These are phyloP conservation scores for Bacidia rubella DNA, from an alignment of 495 filamentous ascomycete genomes.

Conservation along the genomic window DNA sequence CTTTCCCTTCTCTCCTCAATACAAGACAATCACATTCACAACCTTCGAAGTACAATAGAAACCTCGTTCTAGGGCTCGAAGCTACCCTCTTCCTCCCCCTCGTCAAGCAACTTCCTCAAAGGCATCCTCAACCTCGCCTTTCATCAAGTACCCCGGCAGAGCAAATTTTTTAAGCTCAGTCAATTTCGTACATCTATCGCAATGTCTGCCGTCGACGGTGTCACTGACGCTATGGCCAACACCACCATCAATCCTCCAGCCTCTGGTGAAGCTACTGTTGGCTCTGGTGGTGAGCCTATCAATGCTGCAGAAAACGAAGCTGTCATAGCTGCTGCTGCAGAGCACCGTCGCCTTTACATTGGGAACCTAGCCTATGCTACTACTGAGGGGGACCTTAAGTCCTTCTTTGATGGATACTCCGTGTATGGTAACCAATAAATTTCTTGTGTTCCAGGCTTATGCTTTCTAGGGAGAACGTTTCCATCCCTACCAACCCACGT, in stretches of 20 bases:
- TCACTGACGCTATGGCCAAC: conserved; percentile 36
- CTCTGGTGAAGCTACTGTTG: conserved; percentile 49
- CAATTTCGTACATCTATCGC: conserved; percentile 34
- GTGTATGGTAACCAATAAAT: conserved; percentile 56
- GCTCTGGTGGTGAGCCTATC: conserved; percentile 57
- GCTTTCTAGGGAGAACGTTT: conserved; percentile 74
- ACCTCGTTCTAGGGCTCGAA: conserved; percentile 69
- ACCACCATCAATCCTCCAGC: conserved; percentile 40
- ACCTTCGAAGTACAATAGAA: background rate
- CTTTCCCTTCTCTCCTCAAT: background rate
- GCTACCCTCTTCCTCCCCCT: conserved; percentile 55
- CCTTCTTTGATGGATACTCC: conserved; percentile 95
- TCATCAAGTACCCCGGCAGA: conserved; percentile 22
- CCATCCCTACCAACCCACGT: conserved; percentile 97
- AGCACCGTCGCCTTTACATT: conserved; percentile 98
- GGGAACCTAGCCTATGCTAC: conserved; percentile 99
- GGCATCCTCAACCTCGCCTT: conserved; percentile 29
- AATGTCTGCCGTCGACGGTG: conserved; percentile 46
- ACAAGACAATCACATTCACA: background rate
- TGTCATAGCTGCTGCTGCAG: conserved; percentile 88
- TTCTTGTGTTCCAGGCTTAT: conserved; percentile 1
- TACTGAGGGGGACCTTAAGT: conserved; percentile 98
- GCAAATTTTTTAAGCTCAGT: conserved; percentile 18
- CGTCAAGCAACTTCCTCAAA: conserved; percentile 40
- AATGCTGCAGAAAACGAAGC: conserved; percentile 63